Conservation (phyloP, 2,329 filamentous ascomycete genomes). For the Corynespora cassiicola region DNA sequence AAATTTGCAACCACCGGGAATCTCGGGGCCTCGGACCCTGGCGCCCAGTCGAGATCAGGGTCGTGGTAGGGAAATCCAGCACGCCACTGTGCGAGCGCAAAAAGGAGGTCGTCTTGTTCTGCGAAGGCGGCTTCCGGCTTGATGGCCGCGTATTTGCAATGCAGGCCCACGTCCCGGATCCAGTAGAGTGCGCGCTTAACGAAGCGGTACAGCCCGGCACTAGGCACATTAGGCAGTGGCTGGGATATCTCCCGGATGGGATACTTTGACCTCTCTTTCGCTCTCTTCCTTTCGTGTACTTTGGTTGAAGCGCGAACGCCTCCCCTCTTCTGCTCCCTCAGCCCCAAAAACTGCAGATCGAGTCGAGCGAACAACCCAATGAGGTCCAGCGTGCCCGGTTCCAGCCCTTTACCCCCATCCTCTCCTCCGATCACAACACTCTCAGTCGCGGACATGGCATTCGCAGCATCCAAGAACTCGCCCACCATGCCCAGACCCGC, state of each 20-base stretch:
- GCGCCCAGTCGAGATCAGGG: too few species aligned
- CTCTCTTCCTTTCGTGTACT: too few species aligned
- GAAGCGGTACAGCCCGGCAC: constrained; percentile 1
- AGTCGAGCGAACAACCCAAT: constrained; percentile 7
- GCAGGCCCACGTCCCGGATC: constrained; percentile 3
- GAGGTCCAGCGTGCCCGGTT: not conserved
- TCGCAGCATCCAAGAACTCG: not conserved
- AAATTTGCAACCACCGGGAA: not conserved
- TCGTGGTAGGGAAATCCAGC: not conserved
- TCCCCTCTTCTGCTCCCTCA: too few species aligned
- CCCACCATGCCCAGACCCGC: not conserved
- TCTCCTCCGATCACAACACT: too few species aligned
- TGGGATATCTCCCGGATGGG: not conserved
- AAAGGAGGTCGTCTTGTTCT: not conserved
- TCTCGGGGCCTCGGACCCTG: too few species aligned
- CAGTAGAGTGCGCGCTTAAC: constrained; percentile 4
- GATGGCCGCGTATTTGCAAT: not conserved
- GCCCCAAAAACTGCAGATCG: constrained; percentile 7
- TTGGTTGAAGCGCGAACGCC: constrained; percentile 1
- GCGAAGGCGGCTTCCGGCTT: not conserved
- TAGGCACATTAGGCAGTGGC: not conserved
- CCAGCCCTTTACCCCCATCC: too few species aligned
- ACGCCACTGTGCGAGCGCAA: constrained; percentile 1
- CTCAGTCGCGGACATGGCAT: not conserved
- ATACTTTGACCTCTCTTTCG: not conserved